Percentiles rank a stretch among this genome's conserved stretches.
Conservation (phyloP, 176 grass and related monocot genomes). For the Alloteropsis semialata region DNA sequence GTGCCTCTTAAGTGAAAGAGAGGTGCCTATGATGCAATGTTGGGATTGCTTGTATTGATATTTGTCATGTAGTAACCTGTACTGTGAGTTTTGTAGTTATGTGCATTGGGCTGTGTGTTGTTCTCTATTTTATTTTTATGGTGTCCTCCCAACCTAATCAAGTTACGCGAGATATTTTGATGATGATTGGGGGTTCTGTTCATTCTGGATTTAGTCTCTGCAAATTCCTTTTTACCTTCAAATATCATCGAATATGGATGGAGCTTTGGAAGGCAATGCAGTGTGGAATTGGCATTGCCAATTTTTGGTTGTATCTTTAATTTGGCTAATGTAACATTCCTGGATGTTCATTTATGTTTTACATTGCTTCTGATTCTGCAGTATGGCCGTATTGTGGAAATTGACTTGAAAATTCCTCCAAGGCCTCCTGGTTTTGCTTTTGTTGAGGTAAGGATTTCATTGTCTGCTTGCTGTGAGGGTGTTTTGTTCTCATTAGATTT, state of each 20-base stretch:
- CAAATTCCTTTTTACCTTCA: not conserved
- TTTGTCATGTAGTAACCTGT: not conserved
- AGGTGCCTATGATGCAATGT: not conserved
- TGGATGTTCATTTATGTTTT: constrained; percentile 11
- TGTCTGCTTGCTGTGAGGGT: not conserved
- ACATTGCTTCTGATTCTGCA: constrained; percentile 40
- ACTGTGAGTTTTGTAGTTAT: not conserved
- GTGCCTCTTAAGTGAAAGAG: not conserved
- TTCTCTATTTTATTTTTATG: not conserved
- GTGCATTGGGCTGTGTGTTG: not conserved
- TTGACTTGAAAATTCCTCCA: constrained; percentile 95
- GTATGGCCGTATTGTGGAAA: constrained; percentile 85
- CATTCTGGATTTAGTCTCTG: not conserved
- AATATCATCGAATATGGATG: not conserved
- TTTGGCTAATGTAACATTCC: not conserved
- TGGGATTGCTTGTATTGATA: not conserved
- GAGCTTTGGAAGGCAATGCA: not conserved
- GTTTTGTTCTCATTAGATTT: not conserved
- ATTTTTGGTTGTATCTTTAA: not conserved
- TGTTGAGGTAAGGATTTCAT: constrained; percentile 61
- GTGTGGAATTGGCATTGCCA: not conserved
- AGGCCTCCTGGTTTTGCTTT: constrained; percentile 93
- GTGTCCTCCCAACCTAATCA: not conserved
- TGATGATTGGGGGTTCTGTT: not conserved
- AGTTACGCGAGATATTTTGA: not conserved